A percentile compares a stretch with the other conserved stretches of the same genome.
These are phyloP conservation scores for Monotropa hypopitys DNA, from an alignment of 179 eudicot species.

Conservation along the genomic window DNA sequence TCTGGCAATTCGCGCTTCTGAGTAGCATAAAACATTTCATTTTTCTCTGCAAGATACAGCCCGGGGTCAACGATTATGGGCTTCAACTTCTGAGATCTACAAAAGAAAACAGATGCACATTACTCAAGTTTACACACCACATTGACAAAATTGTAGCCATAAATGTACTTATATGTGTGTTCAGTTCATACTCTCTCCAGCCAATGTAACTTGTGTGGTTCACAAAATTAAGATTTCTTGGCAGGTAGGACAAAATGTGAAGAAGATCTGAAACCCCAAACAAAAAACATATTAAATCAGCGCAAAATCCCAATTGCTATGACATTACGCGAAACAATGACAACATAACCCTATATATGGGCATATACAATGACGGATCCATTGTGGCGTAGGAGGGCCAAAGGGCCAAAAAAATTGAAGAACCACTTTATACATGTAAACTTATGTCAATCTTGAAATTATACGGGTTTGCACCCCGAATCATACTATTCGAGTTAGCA, in stretches of 20 bases:
- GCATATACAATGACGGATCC: not conserved
- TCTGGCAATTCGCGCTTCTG: conserved; percentile 64
- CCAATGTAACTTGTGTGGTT: conserved; percentile 90
- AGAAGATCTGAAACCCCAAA: conserved; percentile 57
- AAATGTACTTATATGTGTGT: not conserved
- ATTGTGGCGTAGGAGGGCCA: too few relatives aligned
- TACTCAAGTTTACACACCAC: not conserved
- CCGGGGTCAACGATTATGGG: conserved; percentile 86
- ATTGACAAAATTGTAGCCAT: not conserved
- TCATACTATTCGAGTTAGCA: too few relatives aligned
- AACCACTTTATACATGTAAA: too few relatives aligned
- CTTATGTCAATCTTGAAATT: too few relatives aligned
- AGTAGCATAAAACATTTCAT: conserved; percentile 61
- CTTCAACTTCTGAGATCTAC: conserved; percentile 63
- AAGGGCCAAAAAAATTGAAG: too few relatives aligned
- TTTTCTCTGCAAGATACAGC: conserved; percentile 47
- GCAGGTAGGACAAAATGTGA: conserved; percentile 77
- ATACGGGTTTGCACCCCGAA: too few relatives aligned
- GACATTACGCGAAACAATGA: conserved; percentile 3
- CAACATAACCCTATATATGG: not conserved
- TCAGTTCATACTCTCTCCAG: conserved; percentile 66
- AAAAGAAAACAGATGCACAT: conserved; percentile 9
- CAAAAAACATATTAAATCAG: not conserved
- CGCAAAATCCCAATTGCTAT: conserved; percentile 5
- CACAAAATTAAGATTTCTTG: conserved; percentile 78